Evolutionary conservation across 2,329 filamentous ascomycete species (phyloP).

Genomic region (Fusarium praegraminearum): DNA sequence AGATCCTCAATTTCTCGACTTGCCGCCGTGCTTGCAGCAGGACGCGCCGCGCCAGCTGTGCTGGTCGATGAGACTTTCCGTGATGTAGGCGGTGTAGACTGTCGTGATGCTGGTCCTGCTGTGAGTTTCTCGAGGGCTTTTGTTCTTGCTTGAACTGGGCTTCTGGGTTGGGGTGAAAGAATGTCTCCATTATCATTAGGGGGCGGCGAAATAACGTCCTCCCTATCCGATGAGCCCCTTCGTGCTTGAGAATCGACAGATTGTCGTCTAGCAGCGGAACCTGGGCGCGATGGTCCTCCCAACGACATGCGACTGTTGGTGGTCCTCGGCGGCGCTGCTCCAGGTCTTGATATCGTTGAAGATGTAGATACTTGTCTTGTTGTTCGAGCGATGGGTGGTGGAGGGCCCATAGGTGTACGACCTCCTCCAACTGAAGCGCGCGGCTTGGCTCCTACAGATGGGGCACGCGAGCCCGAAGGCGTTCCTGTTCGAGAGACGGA

Average conservation of each 20-base stretch:
- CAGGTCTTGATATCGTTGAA: slow-evolving; percentile 53
- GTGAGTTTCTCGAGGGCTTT: slow-evolving; percentile 66
- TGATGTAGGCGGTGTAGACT: slow-evolving; percentile 50
- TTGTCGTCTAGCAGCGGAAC: slow-evolving; percentile 55
- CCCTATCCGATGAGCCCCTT: slow-evolving; percentile 55
- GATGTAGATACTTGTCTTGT: slow-evolving; percentile 61
- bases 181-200: slow-evolving; percentile 65
- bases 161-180: slow-evolving; percentile 62
- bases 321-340: slow-evolving; percentile 53
- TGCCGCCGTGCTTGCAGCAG: slow-evolving; percentile 62
- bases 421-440: slow-evolving; percentile 66
- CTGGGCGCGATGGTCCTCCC: slow-evolving; percentile 55
- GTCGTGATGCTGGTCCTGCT: slow-evolving; percentile 50
- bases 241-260: slow-evolving; percentile 62
- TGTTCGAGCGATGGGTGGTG: slow-evolving; percentile 59
- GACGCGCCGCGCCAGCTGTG: slow-evolving; percentile 43
- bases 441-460: slow-evolving; percentile 61
- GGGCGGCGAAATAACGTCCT: slow-evolving; percentile 55
- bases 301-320: slow-evolving; percentile 57
- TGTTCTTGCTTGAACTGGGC: slow-evolving; percentile 64
- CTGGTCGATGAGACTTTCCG: slow-evolving; percentile 48
- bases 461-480: slow-evolving; percentile 66
- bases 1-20: slow-evolving; percentile 84
- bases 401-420: slow-evolving; percentile 76
- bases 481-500: slow-evolving; percentile 73